These are phyloP conservation scores for Sordariomycetes sp. DNA, from an alignment of 2,329 filamentous ascomycete genomes.

Conservation along the genomic window DNA sequence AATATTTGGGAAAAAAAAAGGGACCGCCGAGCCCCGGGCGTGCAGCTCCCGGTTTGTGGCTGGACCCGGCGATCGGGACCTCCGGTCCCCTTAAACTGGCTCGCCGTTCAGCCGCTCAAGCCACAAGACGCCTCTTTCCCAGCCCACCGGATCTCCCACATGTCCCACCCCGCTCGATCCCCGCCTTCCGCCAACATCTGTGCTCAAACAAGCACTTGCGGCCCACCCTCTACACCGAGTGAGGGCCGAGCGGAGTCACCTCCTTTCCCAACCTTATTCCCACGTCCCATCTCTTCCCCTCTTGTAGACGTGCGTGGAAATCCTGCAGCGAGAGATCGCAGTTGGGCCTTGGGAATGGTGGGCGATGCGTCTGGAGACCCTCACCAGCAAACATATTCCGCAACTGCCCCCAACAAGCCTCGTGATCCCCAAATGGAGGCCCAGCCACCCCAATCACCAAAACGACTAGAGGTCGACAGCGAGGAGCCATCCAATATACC, in stretches of 20 bases:
- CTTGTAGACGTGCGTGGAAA: too few species aligned
- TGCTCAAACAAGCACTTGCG: neutral
- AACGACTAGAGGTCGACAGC: neutral
- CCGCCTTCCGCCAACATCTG: neutral
- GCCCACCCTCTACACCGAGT: too few species aligned
- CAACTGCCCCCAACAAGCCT: neutral
- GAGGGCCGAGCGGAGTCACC: too few species aligned
- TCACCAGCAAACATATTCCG: neutral
- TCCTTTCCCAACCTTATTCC: too few species aligned
- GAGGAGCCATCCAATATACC: neutral
- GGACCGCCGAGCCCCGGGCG: too few species aligned
- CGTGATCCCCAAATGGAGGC: neutral
- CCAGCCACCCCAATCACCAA: neutral
- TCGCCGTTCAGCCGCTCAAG: neutral
- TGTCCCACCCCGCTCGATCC: neutral
- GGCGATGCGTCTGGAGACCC: too few species aligned
- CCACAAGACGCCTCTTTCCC: neutral
- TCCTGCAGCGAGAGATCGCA: too few species aligned
- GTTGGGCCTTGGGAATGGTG: too few species aligned
- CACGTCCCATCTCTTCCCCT: too few species aligned
- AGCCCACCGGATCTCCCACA: neutral
- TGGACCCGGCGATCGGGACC: too few species aligned
- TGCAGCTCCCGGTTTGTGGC: too few species aligned
- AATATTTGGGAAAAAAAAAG: too few species aligned
- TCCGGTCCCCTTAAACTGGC: conserved; percentile 12